These are phyloP conservation scores for Giardia muris DNA, from an alignment of 208 protist genomes.

Conservation along the genomic window DNA sequence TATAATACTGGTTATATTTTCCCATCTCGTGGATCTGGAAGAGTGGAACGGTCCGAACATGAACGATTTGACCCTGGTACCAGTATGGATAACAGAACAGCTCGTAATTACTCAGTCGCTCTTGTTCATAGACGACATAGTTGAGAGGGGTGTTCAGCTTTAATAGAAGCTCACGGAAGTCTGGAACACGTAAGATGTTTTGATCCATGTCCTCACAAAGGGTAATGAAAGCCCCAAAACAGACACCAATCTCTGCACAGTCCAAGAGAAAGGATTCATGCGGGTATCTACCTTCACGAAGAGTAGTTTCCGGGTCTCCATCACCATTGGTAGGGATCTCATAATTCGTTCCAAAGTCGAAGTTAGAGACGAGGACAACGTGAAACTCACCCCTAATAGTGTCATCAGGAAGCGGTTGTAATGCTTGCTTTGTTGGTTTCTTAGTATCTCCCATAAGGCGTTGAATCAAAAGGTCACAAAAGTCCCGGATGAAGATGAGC, in stretches of 20 bases:
- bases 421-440: not conserved
- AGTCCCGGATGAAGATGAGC: not conserved
- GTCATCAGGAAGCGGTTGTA: not conserved
- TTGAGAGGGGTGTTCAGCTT: not conserved
- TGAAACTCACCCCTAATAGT: not conserved
- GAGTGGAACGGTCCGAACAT: not conserved
- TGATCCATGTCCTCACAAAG: not conserved
- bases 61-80: not conserved
- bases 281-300: not conserved
- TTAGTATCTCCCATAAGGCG: not conserved
- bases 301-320: not conserved
- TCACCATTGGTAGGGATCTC: not conserved
- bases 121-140: not conserved
- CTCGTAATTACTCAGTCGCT: not conserved
- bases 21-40: not conserved
- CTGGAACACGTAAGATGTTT: not conserved
- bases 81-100: not conserved
- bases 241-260: not conserved
- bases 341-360: not conserved
- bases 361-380: not conserved
- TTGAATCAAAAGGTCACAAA: not conserved
- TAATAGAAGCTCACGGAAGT: not conserved
- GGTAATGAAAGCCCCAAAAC: not conserved
- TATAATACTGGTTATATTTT: not conserved
- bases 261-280: not conserved